These are phyloP conservation scores for Aspergillus funiculosus DNA, from an alignment of 495 filamentous ascomycete genomes.

Conservation along the genomic window DNA sequence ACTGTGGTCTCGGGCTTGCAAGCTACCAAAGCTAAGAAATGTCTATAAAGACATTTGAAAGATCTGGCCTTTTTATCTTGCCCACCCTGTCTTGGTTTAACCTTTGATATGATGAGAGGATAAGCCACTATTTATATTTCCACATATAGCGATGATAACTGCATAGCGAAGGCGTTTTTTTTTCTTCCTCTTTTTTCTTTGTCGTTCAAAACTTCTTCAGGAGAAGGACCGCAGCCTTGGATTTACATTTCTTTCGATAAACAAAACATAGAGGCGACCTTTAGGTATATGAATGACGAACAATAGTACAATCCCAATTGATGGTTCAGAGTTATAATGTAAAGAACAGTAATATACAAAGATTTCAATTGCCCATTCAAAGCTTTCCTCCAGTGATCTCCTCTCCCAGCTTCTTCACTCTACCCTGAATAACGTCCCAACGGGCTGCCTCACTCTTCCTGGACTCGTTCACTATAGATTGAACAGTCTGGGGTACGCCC, in stretches of 20 bases:
- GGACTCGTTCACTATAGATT: constrained; percentile 30
- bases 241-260: too few relatives aligned
- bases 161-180: constrained; percentile 52
- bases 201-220: neutral
- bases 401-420: constrained; percentile 61
- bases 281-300: constrained; percentile 14
- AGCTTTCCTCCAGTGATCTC: constrained; percentile 66
- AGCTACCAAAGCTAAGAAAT: neutral
- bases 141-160: neutral
- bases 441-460: constrained; percentile 30
- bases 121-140: neutral
- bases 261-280: neutral
- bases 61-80: too few relatives aligned
- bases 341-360: constrained; percentile 22
- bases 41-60: neutral
- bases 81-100: neutral
- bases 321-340: constrained; percentile 1
- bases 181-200: neutral
- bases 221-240: too few relatives aligned
- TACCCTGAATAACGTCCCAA: constrained; percentile 47
- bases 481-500: constrained; percentile 48
- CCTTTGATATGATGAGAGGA: neutral
- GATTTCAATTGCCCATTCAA: constrained; percentile 22
- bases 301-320: constrained; percentile 4
- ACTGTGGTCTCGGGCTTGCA: constrained; percentile 17